Base-by-base conservation (phyloP, 148 eudicot genomes). In the Heliosperma pusillum region DNA sequence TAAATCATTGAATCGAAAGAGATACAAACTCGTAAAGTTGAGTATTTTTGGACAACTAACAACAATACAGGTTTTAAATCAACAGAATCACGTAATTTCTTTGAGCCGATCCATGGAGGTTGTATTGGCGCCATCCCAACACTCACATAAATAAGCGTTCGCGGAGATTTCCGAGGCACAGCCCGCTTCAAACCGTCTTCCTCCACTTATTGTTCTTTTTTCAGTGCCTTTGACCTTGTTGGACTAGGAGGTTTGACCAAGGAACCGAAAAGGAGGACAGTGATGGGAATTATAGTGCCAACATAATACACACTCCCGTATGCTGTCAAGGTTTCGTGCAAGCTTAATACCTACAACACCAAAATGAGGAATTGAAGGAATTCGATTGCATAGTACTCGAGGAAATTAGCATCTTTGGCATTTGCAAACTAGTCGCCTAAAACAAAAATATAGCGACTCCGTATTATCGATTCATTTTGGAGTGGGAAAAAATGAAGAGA, bases 261-360 rank as follows among this genome's bases (percentile, higher is more conserved):
- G 20, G 80, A 74, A 69, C 97, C 90, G 24, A 96, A 83, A 30
- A 90, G 58, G 74, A 92, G 72, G 62, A 92, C 66, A 22, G 73
- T 67, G 17, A 90, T 70, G n/a, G 99, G 99, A 80, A 92, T 29
- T 69, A 92, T 78, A 68, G 99, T 92, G 25, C 97, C 99, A 33
- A 92, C 64, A 77, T 80, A 92, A 78, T 90, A 85, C 52, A 96
- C 97, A 24, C 99, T 96, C 72, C 90, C 86, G 69, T 89, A 92
- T 58, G 97, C 88, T 53, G 79, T 63, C 57, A 96, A 59, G 16
- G 99, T 96, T 81, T 96, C 99, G 11, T 84, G 95, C 78, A 96
- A 76, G 84, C 93, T 96, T 79, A 96, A 82, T 55, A 96, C 99
- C 99, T 96, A 91, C 36, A 81, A 21, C 58, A 29, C 45, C 24